Evolutionary conservation across 108 stramenopile genomes (phyloP), one percentile per base, ranked within the genome.

Genomic region (Skeletonema grethae): DNA sequence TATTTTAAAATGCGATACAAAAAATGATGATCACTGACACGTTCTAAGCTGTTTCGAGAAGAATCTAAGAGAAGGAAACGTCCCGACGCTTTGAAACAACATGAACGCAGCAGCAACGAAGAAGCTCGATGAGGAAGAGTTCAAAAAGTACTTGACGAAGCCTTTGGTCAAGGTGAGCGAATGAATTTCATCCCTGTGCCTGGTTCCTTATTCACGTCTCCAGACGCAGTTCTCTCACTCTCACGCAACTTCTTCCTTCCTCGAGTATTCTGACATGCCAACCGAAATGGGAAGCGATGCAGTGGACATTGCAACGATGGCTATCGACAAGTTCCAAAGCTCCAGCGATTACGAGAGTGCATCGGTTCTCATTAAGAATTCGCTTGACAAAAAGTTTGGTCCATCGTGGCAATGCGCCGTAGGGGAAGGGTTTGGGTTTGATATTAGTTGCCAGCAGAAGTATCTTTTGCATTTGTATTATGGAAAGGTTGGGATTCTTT

Each of bases 341-440:
- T 80, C 66, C 22, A 74, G 87, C 57, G 89, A 95, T 65, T 95
- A 90, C 74, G 94, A 95, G 76, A 87, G 41, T 8, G 75, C 77
- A 1, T 75, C 67, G 13, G 75, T 70, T 61, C 87, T 90, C 10
- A 93, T 95, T 9, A 95, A 95, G 55, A 80, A 85, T 24, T 88
- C 87, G 9, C 77, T 93, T 61, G 94, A 95, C 74, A 95, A 95
- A 63, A 91, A 92, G 68, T 95, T 92, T 63, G 94, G 92, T 5
- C 77, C 84, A 5, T 85, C 94, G 6, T 95, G 94, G 94, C 91
- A 95, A 50, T 89, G 88, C 43, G 89, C 80, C 32, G 82, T 89
- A 12, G 88, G 88, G 0, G 88, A 89, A 72, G 88, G 86, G 1
- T 89, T 89, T 62, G 86, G 85, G 28, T 89, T 89, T 39, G 83